A percentile compares a stretch with the other conserved stretches of the same genome.
phyloP scores from a whole-genome alignment of 495 filamentous ascomycete species.

The Trichocladium antarcticum region DNA sequence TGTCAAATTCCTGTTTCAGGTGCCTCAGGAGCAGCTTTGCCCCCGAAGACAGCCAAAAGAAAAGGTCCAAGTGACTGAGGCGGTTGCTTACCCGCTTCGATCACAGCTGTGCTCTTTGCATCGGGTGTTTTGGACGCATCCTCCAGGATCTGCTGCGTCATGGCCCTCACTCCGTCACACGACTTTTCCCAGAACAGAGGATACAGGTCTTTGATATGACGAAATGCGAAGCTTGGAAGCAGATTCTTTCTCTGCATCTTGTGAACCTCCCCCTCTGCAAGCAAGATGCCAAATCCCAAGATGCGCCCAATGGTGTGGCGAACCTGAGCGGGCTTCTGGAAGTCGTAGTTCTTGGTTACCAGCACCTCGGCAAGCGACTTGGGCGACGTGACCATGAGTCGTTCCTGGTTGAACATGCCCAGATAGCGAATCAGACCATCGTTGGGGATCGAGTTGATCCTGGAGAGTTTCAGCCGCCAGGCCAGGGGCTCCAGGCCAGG shows the following conservation, averaged over 20 bases:
- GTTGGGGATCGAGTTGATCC: constrained; percentile 66
- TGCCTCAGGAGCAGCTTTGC: too few relatives aligned
- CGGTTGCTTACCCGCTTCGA: too few relatives aligned
- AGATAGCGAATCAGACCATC: constrained; percentile 75
- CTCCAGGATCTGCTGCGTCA: constrained; percentile 30
- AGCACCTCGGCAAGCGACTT: constrained; percentile 58
- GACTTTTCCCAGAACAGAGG: constrained; percentile 71
- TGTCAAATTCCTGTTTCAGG: too few relatives aligned
- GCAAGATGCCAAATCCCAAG: constrained; percentile 63
- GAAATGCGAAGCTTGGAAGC: constrained; percentile 73
- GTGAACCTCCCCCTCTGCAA: constrained; percentile 81
- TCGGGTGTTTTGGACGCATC: constrained; percentile 25
- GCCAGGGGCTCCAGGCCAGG: not conserved
- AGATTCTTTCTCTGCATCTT: constrained; percentile 69
- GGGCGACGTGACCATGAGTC: constrained; percentile 53
- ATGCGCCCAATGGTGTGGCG: constrained; percentile 48
- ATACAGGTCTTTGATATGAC: constrained; percentile 79
- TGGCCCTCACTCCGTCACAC: constrained; percentile 35
- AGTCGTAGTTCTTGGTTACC: constrained; percentile 64
- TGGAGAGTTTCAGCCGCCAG: constrained; percentile 7
- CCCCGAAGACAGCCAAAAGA: too few relatives aligned
- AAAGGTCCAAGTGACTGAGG: too few relatives aligned
- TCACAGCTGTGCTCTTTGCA: constrained; percentile 35
- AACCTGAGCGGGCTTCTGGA: constrained; percentile 56
- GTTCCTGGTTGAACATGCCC: constrained; percentile 56